phyloP scores from a whole-genome alignment of 495 filamentous ascomycete species.

The Xylaria flabelliformis region DNA sequence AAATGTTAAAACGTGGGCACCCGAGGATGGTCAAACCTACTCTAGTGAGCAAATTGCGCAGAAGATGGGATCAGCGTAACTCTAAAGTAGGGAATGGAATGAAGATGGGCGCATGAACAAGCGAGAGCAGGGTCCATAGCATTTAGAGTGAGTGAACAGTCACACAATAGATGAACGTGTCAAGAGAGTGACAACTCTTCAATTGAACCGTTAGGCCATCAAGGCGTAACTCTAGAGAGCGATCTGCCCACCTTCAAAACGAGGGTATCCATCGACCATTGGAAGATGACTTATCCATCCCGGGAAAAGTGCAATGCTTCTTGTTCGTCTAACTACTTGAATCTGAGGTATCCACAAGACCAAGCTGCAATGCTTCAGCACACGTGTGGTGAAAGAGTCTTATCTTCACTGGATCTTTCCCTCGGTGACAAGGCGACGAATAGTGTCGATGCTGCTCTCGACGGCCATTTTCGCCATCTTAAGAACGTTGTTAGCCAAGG shows the following conservation, averaged over 20 bases:
- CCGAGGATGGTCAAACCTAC: slow-evolving; percentile 3
- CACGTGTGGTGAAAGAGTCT: neutral
- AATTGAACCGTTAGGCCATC: slow-evolving; percentile 5
- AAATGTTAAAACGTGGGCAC: neutral
- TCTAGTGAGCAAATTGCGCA: slow-evolving; percentile 13
- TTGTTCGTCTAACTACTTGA: neutral
- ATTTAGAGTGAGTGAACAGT: neutral
- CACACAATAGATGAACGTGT: neutral
- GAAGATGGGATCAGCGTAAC: slow-evolving; percentile 15
- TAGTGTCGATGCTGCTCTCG: slow-evolving; percentile 46
- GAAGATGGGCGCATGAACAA: neutral
- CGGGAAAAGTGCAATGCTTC: neutral
- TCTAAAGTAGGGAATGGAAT: neutral
- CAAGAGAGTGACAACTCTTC: neutral
- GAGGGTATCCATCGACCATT: neutral
- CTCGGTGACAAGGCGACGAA: slow-evolving; percentile 42
- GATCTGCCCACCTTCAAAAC: neutral
- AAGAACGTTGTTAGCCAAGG: slow-evolving; percentile 27
- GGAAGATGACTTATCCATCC: neutral
- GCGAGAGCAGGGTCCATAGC: neutral
- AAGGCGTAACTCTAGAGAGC: slow-evolving; percentile 2
- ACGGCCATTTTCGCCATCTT: slow-evolving; percentile 51
- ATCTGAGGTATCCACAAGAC: neutral
- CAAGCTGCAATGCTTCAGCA: neutral
- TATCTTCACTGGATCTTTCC: slow-evolving; percentile 37